Conservation (phyloP, 306 rosid genomes). For the Pachyrhizus erosus region DNA sequence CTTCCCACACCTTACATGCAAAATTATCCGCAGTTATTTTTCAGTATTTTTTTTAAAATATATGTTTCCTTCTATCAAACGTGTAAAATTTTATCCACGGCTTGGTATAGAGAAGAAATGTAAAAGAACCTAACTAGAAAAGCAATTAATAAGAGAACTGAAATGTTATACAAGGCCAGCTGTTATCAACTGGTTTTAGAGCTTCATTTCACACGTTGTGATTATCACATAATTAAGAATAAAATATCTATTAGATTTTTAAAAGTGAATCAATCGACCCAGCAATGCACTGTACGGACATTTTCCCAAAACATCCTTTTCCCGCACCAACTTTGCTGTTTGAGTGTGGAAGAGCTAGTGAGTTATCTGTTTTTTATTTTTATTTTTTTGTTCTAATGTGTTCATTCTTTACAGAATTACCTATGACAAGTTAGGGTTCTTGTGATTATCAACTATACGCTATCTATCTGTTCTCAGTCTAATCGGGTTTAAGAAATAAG, state of each 20-base stretch:
- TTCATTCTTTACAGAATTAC: not conserved
- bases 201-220: constrained; percentile 17
- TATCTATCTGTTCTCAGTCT: not conserved
- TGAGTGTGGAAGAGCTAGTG: constrained; percentile 30
- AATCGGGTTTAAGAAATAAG: not conserved
- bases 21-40: not conserved
- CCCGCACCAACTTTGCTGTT: constrained; percentile 34
- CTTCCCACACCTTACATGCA: not conserved
- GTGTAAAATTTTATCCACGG: not conserved
- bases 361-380: not conserved
- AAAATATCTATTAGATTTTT: not conserved
- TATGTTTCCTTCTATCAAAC: not conserved
- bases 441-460: constrained; percentile 5
- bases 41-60: not conserved
- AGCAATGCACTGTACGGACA: constrained; percentile 31
- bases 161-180: not conserved
- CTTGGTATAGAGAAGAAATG: not conserved
- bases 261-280: constrained; percentile 20
- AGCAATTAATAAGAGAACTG: not conserved
- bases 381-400: not conserved
- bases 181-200: constrained; percentile 11
- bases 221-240: not conserved
- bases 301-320: constrained; percentile 25
- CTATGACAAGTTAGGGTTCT: not conserved
- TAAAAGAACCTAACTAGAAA: not conserved